Percentiles rank a stretch among this genome's conserved stretches.
Conservation (phyloP, 768 basidiomycete species). For the Russula virescens region DNA sequence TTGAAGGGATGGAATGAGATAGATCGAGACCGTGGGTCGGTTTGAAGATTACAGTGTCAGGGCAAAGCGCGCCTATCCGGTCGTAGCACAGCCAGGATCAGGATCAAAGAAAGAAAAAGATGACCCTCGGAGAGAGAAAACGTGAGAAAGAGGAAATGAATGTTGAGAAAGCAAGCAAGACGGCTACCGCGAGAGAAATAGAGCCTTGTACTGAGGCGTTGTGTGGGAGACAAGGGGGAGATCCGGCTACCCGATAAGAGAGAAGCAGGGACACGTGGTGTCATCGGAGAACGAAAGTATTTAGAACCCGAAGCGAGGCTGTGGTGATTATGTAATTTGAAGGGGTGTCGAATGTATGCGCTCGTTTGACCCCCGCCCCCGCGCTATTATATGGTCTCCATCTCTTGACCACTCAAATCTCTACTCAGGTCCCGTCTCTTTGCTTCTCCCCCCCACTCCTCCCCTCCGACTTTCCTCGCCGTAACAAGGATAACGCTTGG, state of each 20-base stretch:
- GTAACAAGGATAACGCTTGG: constrained; percentile 52
- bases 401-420: background rate
- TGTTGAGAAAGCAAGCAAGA: no score
- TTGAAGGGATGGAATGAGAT: no score
- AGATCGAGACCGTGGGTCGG: no score
- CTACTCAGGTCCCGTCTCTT: constrained; percentile 28
- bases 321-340: constrained; percentile 14
- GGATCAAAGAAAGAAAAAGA: no score
- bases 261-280: constrained; percentile 8
- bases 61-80: no score
- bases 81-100: no score
- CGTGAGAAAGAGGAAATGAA: no score
- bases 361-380: constrained; percentile 3
- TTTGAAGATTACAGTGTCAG: no score
- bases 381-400: constrained; percentile 23
- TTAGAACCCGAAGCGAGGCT: constrained; percentile 4
- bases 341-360: no score
- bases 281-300: constrained; percentile 14
- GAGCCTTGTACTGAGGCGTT: no score
- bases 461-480: constrained; percentile 42
- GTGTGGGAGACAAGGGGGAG: constrained; percentile 4
- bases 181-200: no score
- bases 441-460: constrained; percentile 24
- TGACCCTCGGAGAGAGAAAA: no score
- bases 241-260: constrained; percentile 10